Base-by-base conservation (phyloP, 345 rosid species). In the Mallotus nudiflorus region DNA sequence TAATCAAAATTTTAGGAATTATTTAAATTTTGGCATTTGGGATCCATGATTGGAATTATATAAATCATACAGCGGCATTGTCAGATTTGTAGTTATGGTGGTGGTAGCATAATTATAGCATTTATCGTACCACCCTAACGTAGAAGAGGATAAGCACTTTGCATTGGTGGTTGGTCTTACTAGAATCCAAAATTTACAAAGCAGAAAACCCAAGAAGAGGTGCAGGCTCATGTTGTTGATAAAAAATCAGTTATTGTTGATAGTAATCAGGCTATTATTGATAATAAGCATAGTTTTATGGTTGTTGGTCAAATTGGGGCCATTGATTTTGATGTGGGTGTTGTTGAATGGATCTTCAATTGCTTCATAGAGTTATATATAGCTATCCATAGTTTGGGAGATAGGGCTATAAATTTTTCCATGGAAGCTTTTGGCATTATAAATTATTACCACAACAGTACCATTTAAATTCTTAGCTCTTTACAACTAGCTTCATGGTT, bases 291-390 rank as follows among this genome's bases (percentile, higher is more conserved):
- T 59, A 60, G 0, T 61, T 51, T 29, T 61, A 68, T 20, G 10
- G 37, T 18, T 29, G 68, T n/a, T 49, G 78, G 24, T 44, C 60
- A 1, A 9, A 24, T 9, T 42, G 46, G 1, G 4, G 70, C 49
- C 65, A 62, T 24, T 59, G 71, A 51, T 40, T 22, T 51, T 63
- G 77, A 50, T 53, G 55, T 25, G 73, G 75, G 22, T 46, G 27
- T 27, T 63, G 69, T 44, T 28, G 56, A 27, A n/a, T n/a, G n/a
- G n/a, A n/a, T n/a, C n/a, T n/a, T n/a, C n/a, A n/a, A n/a, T n/a
- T n/a, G n/a, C n/a, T n/a, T n/a, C n/a, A n/a, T n/a, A n/a, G n/a
- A n/a, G n/a, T n/a, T n/a, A n/a, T n/a, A n/a, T n/a, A n/a, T n/a
- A n/a, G n/a, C n/a, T n/a, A n/a, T n/a, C n/a, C n/a, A n/a, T n/a